A percentile compares a stretch with the other conserved stretches of the same genome.
Conservation (phyloP, 2,329 filamentous ascomycete species). For the Fusarium albidum region DNA sequence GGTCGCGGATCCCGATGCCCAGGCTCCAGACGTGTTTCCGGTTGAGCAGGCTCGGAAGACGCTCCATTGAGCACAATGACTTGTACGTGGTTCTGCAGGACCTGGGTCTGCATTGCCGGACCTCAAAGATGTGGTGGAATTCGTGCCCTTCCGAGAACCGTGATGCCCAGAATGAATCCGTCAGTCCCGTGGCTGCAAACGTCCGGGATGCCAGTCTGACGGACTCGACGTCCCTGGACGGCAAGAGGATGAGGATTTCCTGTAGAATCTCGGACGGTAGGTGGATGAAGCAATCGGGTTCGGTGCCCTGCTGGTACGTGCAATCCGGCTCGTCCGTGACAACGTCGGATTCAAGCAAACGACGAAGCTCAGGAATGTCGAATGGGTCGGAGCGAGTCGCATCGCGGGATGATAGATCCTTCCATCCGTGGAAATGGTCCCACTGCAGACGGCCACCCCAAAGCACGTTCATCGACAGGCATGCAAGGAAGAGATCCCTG, state of each 20-base stretch:
- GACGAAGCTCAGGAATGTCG: background rate
- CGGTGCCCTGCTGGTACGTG: background rate
- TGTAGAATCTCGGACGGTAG: constrained; percentile 13
- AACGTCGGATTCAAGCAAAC: too few relatives aligned
- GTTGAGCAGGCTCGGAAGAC: constrained; percentile 1
- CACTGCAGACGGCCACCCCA: too few relatives aligned
- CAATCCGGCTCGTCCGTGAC: too few relatives aligned
- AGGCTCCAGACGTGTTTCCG: constrained; percentile 19
- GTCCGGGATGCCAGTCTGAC: constrained; percentile 7
- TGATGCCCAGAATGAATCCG: constrained; percentile 24
- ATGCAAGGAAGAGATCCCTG: too few relatives aligned
- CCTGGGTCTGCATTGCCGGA: background rate
- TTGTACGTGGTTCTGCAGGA: constrained; percentile 11
- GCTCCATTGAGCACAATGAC: background rate
- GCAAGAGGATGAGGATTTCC: background rate
- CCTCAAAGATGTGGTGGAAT: constrained; percentile 11
- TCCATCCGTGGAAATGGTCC: too few relatives aligned
- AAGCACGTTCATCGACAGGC: too few relatives aligned
- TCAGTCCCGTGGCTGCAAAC: constrained; percentile 2
- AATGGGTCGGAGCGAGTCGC: constrained; percentile 1
- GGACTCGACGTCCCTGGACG: constrained; percentile 4
- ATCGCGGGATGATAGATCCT: too few relatives aligned
- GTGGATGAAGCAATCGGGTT: constrained; percentile 4
- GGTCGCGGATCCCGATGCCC: constrained; percentile 1
- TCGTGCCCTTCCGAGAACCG: constrained; percentile 7